phyloP scores from a whole-genome alignment of 345 rosid species.

The Cardamine resedifolia region DNA sequence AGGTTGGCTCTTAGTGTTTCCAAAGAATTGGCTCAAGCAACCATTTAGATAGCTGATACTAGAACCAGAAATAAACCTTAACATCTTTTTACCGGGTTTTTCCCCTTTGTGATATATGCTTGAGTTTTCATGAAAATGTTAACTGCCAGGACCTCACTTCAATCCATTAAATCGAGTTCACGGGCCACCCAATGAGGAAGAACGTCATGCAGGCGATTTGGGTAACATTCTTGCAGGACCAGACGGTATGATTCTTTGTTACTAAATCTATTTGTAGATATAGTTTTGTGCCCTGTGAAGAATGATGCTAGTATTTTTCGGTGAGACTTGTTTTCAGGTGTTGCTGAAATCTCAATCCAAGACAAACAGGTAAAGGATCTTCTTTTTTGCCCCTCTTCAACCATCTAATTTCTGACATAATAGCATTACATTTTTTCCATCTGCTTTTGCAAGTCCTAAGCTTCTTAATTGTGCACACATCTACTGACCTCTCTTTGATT shows the following conservation, averaged over 20 bases:
- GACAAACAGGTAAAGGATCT: conserved; percentile 53
- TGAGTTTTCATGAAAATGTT: not conserved
- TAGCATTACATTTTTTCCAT: not conserved
- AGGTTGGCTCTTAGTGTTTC: not conserved
- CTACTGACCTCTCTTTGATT: conserved; percentile 8
- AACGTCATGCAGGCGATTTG: conserved; percentile 96
- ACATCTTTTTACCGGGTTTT: not conserved
- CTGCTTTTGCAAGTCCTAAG: conserved; percentile 3
- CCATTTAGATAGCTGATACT: not conserved
- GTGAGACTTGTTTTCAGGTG: conserved; percentile 53
- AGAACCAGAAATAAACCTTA: not conserved
- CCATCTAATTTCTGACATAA: not conserved
- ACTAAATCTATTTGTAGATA: not conserved
- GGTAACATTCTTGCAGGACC: conserved; percentile 80
- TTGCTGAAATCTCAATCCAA: conserved; percentile 74
- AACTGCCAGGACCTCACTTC: conserved; percentile 78
- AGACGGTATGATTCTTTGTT: conserved; percentile 51
- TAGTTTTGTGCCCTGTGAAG: not conserved
- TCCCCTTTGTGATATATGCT: not conserved
- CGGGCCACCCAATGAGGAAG: conserved; percentile 67
- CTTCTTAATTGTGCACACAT: not conserved
- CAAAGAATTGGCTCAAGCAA: not conserved
- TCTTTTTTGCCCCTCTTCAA: not conserved
- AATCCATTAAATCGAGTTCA: conserved; percentile 83
- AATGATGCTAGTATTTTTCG: conserved; percentile 9